phyloP scores from a whole-genome alignment of 495 filamentous ascomycete species.

The Xylaria venustula region DNA sequence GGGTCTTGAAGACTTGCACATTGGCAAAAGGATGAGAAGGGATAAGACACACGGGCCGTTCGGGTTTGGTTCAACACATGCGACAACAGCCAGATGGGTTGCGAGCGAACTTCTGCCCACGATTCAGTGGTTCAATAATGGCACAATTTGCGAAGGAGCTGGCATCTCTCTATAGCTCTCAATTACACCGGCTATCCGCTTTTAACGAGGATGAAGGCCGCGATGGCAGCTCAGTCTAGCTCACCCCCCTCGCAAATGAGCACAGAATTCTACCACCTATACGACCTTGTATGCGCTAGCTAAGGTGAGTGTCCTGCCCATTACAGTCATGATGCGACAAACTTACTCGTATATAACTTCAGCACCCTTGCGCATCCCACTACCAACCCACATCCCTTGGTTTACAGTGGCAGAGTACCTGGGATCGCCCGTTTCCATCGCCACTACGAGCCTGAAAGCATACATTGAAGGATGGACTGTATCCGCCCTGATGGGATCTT shows the following conservation, averaged over 20 bases:
- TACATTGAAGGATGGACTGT: background rate
- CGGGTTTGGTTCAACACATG: constrained; percentile 64
- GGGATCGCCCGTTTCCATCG: background rate
- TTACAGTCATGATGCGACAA: background rate
- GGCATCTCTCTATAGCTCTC: constrained; percentile 27
- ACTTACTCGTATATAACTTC: background rate
- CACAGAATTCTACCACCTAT: background rate
- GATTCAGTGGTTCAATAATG: constrained; percentile 53
- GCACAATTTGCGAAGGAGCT: constrained; percentile 51
- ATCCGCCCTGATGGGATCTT: background rate
- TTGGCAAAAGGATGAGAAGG: constrained; percentile 23
- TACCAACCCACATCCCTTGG: background rate
- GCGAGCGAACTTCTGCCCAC: constrained; percentile 51
- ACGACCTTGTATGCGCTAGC: background rate
- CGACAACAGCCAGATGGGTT: constrained; percentile 76
- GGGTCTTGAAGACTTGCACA: constrained; percentile 26
- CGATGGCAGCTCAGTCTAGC: background rate
- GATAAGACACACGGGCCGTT: constrained; percentile 43
- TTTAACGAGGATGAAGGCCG: background rate
- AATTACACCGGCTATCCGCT: background rate
- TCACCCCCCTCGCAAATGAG: background rate
- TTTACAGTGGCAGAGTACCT: background rate
- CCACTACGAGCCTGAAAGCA: background rate
- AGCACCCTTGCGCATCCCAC: background rate
- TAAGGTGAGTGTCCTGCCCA: background rate